These are phyloP conservation scores for Tilletia setariae DNA, from an alignment of 1,284 basidiomycete species.

Conservation along the genomic window DNA sequence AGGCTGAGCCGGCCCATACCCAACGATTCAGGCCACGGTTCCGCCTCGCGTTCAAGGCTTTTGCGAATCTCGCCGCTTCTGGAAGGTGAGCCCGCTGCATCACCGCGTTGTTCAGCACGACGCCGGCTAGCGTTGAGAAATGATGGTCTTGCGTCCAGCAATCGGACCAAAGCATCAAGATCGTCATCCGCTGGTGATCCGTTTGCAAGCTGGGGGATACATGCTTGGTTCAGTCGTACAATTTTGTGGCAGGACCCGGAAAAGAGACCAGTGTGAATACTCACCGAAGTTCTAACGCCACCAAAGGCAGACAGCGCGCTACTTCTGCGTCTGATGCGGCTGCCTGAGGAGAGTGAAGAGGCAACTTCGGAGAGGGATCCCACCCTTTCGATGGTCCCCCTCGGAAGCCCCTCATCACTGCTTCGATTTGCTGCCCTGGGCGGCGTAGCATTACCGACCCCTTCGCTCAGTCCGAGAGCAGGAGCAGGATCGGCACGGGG, in stretches of 20 bases:
- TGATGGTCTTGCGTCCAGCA: conserved; percentile 33
- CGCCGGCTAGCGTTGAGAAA: conserved; percentile 11
- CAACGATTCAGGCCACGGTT: too few relatives aligned
- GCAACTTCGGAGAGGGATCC: conserved; percentile 1
- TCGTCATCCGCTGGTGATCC: conserved; percentile 31
- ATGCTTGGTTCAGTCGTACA: too few relatives aligned
- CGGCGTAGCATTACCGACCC: too few relatives aligned
- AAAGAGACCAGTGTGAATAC: neutral
- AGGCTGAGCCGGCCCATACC: conserved; percentile 20
- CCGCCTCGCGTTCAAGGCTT: neutral
- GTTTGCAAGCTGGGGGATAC: neutral
- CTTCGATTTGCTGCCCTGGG: too few relatives aligned
- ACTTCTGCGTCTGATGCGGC: conserved; percentile 20
- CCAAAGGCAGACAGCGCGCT: conserved; percentile 22
- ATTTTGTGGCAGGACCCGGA: too few relatives aligned
- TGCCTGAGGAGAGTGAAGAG: conserved; percentile 30
- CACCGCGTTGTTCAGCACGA: conserved; percentile 19
- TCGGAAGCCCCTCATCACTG: too few relatives aligned
- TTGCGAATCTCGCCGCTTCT: conserved; percentile 24
- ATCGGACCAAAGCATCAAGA: conserved; percentile 36
- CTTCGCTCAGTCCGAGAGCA: too few relatives aligned
- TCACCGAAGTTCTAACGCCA: conserved; percentile 19
- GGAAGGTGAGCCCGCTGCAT: conserved; percentile 22
- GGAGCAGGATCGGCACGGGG: too few relatives aligned
- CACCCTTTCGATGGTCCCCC: too few relatives aligned